A percentile compares a stretch with the other conserved stretches of the same genome.
phyloP scores from a whole-genome alignment of 2,329 filamentous ascomycete genomes.

The Meredithiella fracta region DNA sequence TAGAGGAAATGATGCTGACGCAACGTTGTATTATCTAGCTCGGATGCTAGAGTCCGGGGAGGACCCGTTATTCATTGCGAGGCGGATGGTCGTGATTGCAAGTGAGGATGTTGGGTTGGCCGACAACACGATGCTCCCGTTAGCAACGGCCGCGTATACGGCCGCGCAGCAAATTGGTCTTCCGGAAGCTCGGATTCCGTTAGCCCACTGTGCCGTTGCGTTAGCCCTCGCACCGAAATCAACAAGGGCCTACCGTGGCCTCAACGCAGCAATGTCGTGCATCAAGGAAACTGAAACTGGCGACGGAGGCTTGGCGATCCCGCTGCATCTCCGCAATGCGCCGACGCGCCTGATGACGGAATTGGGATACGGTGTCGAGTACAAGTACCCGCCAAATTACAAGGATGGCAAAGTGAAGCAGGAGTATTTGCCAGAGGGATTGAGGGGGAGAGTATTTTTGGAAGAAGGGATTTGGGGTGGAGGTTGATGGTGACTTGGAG shows the following conservation, averaged over 20 bases:
- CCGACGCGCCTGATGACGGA: slow-evolving; percentile 89
- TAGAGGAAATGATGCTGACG: slow-evolving; percentile 71
- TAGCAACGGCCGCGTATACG: slow-evolving; percentile 73
- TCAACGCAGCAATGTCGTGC: slow-evolving; percentile 58
- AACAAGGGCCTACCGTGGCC: slow-evolving; percentile 65
- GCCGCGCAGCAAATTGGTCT: slow-evolving; percentile 88
- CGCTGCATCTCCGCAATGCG: slow-evolving; percentile 77
- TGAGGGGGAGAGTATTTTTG: slow-evolving; percentile 57
- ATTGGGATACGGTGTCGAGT: slow-evolving; percentile 73
- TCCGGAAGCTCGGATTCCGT: slow-evolving; percentile 82
- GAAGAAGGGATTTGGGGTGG: slow-evolving; percentile 70
- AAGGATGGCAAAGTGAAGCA: slow-evolving; percentile 65
- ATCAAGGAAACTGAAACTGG: slow-evolving; percentile 69
- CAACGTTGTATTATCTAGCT: slow-evolving; percentile 82
- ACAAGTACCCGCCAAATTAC: slow-evolving; percentile 95
- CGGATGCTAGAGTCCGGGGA: slow-evolving; percentile 93
- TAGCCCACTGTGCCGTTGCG: slow-evolving; percentile 75
- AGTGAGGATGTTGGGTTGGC: slow-evolving; percentile 87
- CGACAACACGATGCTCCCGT: slow-evolving; percentile 64
- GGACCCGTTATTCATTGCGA: slow-evolving; percentile 80
- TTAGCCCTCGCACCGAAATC: slow-evolving; percentile 70
- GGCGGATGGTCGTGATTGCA: slow-evolving; percentile 85
- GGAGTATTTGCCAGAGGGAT: slow-evolving; percentile 70
- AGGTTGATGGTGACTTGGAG: slow-evolving; percentile 53
- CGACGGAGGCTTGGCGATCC: slow-evolving; percentile 68